Percentiles rank a stretch among this genome's conserved stretches.
These are phyloP conservation scores for Chaetomium sp. DNA, from an alignment of 2,329 filamentous ascomycete species.

Conservation along the genomic window DNA sequence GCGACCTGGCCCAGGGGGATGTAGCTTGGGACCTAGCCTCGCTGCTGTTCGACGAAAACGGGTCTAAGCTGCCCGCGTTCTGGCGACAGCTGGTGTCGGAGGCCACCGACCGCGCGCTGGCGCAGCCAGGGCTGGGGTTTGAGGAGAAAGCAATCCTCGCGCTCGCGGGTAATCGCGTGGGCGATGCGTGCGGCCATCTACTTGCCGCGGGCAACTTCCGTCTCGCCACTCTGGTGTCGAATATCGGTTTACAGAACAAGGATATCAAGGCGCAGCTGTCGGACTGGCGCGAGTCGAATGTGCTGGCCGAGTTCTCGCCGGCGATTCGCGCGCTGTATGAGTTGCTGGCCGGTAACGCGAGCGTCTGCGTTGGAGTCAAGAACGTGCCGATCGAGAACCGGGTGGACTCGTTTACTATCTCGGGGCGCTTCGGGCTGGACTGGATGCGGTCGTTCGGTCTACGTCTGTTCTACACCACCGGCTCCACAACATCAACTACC, in stretches of 20 bases:
- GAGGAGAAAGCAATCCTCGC: constrained; percentile 82
- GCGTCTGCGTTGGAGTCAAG: constrained; percentile 71
- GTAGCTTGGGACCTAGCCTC: constrained; percentile 81
- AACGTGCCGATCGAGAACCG: constrained; percentile 71
- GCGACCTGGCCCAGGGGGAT: constrained; percentile 46
- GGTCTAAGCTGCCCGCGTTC: constrained; percentile 55
- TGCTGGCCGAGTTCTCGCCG: constrained; percentile 81
- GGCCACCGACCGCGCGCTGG: constrained; percentile 47
- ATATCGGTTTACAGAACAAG: constrained; percentile 71
- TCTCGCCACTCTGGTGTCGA: constrained; percentile 75
- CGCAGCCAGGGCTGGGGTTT: constrained; percentile 49
- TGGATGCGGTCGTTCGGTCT: constrained; percentile 94
- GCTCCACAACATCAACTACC: constrained; percentile 36
- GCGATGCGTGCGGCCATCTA: constrained; percentile 76
- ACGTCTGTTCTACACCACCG: constrained; percentile 79
- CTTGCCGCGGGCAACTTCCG: constrained; percentile 71
- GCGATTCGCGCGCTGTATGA: constrained; percentile 83
- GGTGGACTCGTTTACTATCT: constrained; percentile 71
- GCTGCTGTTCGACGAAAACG: constrained; percentile 74
- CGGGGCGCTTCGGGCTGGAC: constrained; percentile 75
- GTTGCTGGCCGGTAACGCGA: constrained; percentile 80
- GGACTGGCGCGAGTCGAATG: constrained; percentile 75
- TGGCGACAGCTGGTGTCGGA: constrained; percentile 61
- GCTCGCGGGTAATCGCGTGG: constrained; percentile 70
- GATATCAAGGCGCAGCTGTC: constrained; percentile 76